These are phyloP conservation scores for Prunus dulcis DNA, from an alignment of 306 rosid species.

Conservation along the genomic window DNA sequence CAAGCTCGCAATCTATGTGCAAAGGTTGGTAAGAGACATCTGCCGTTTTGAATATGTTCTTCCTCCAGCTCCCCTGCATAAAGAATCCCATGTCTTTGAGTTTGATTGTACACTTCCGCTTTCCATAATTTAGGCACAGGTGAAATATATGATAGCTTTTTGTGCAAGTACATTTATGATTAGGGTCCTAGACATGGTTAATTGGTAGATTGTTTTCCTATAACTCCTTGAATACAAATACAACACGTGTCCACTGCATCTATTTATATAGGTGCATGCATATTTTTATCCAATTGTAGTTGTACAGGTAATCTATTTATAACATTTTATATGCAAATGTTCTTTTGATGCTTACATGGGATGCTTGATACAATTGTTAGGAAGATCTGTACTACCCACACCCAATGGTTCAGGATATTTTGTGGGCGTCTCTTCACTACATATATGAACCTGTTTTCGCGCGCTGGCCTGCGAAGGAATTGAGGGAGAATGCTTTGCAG, in stretches of 20 bases:
- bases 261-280: neutral
- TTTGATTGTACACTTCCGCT: neutral
- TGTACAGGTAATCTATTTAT: neutral
- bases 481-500: constrained; percentile 64
- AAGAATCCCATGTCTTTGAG: neutral
- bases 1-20: constrained; percentile 69
- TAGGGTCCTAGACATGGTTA: neutral
- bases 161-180: neutral
- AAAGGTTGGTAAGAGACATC: constrained; percentile 49
- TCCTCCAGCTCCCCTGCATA: neutral
- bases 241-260: neutral
- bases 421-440: constrained; percentile 78
- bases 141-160: neutral
- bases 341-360: constrained; percentile 5
- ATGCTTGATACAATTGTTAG: constrained; percentile 32
- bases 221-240: neutral
- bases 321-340: neutral
- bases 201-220: neutral
- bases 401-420: constrained; percentile 76
- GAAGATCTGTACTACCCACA: constrained; percentile 91
- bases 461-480: constrained; percentile 74
- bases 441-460: constrained; percentile 61
- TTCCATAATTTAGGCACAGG: neutral
- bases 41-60: neutral
- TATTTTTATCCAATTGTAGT: neutral